Conservation (phyloP, 1,139 yeast genomes). For the Kodamaea arcana region DNA sequence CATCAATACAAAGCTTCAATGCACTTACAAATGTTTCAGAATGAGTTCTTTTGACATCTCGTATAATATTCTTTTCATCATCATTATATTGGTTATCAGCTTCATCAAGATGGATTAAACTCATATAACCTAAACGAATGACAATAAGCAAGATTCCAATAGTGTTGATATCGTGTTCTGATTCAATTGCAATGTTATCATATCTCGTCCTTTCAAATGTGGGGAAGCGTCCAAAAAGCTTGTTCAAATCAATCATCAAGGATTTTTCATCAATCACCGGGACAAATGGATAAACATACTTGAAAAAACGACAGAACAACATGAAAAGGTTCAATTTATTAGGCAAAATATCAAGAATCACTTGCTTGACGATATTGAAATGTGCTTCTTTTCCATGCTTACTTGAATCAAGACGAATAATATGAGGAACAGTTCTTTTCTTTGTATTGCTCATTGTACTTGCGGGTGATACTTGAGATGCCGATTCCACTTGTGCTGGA, state of each 20-base stretch:
- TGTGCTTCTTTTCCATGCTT: constrained; percentile 14
- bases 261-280: constrained; percentile 34
- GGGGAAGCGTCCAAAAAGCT: constrained; percentile 28
- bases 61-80: constrained; percentile 26
- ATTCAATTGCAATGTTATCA: constrained; percentile 22
- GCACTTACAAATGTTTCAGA: constrained; percentile 22
- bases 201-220: constrained; percentile 18
- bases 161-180: constrained; percentile 30
- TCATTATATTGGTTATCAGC: constrained; percentile 25
- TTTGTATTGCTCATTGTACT: background rate
- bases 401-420: constrained; percentile 4
- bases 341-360: constrained; percentile 31
- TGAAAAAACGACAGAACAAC: constrained; percentile 35
- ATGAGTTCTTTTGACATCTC: constrained; percentile 20
- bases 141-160: constrained; percentile 32
- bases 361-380: constrained; percentile 27
- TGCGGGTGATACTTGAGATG: background rate
- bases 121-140: constrained; percentile 37
- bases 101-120: constrained; percentile 36
- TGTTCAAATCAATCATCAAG: constrained; percentile 24
- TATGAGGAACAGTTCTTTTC: constrained; percentile 3
- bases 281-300: constrained; percentile 38
- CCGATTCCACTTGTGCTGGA: background rate
- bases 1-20: constrained; percentile 31
- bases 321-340: constrained; percentile 23